A percentile compares a stretch with the other conserved stretches of the same genome.
These are phyloP conservation scores for Chondrus crispus DNA, from an alignment of 23 red algal species.

Conservation along the genomic window DNA sequence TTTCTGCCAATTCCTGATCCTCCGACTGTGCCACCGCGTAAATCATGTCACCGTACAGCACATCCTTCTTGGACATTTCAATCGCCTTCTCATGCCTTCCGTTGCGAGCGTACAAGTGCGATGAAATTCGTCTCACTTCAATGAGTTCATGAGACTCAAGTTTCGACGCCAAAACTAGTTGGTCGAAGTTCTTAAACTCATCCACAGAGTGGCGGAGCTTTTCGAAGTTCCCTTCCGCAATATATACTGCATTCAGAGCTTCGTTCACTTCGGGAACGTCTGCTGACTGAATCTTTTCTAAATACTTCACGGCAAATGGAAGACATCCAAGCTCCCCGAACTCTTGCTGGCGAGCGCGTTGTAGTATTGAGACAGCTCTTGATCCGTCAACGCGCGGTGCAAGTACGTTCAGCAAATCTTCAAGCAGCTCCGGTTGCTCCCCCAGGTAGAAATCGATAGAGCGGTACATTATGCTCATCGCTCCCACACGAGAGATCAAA, in stretches of 20 bases:
- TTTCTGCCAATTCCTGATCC: conserved; percentile 77
- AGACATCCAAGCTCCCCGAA: conserved; percentile 62
- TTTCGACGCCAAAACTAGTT: conserved; percentile 49
- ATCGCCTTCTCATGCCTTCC: conserved; percentile 86
- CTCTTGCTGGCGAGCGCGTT: conserved; percentile 42
- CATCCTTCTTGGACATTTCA: conserved; percentile 79
- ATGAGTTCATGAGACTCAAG: conserved; percentile 80
- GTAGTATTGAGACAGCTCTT: conserved; percentile 41
- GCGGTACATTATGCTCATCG: conserved; percentile 80
- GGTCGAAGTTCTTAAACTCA: conserved; percentile 91
- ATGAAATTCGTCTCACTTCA: conserved; percentile 70
- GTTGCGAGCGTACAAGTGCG: conserved; percentile 46
- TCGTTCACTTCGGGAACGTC: conserved; percentile 89
- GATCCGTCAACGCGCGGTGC: conserved; percentile 71
- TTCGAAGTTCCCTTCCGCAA: conserved; percentile 57
- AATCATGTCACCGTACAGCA: conserved; percentile 76
- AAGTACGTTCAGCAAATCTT: conserved; percentile 73
- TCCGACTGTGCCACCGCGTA: conserved; percentile 72
- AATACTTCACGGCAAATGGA: conserved; percentile 54
- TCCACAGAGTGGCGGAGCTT: conserved; percentile 66
- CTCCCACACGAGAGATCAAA: conserved; percentile 71
- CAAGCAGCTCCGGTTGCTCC: conserved; percentile 81
- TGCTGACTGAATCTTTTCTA: conserved; percentile 82
- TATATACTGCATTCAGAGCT: conserved; percentile 82
- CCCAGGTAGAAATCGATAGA: conserved; percentile 89